Conservation (phyloP, 2,329 filamentous ascomycete species). For the Alternaria consortialis region DNA sequence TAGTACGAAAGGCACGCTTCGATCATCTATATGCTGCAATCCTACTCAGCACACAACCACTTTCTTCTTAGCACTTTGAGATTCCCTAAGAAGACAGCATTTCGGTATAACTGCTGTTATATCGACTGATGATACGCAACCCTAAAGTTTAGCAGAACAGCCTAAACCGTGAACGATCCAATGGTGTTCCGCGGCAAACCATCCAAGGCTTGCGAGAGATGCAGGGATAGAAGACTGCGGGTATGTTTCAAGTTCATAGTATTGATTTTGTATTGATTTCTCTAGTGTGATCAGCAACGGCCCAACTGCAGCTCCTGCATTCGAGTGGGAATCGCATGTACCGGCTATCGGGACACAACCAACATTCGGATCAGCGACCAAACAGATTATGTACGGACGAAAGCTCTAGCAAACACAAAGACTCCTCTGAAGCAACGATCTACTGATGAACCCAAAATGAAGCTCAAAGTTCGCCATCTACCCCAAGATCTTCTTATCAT, state of each 20-base stretch:
- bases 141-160: background rate
- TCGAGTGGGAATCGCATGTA: constrained; percentile 27
- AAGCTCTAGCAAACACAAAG: constrained; percentile 13
- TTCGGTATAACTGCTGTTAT: background rate
- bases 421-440: background rate
- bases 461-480: constrained; percentile 21
- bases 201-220: constrained; percentile 32
- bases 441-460: constrained; percentile 2
- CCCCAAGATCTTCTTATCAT: constrained; percentile 28
- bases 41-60: background rate
- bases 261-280: background rate
- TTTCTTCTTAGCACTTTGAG: background rate
- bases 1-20: background rate
- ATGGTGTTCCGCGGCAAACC: constrained; percentile 31
- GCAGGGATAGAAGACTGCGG: constrained; percentile 26
- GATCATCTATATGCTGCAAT: background rate
- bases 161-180: background rate
- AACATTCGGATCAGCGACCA: constrained; percentile 36
- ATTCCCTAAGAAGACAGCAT: background rate
- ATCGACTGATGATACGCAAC: background rate
- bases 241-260: constrained; percentile 12
- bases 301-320: constrained; percentile 34
- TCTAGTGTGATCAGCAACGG: constrained; percentile 37
- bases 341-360: constrained; percentile 37
- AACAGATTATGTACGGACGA: constrained; percentile 30